These are phyloP conservation scores for Corylus heterophylla DNA, from an alignment of 306 rosid genomes.

Conservation along the genomic window DNA sequence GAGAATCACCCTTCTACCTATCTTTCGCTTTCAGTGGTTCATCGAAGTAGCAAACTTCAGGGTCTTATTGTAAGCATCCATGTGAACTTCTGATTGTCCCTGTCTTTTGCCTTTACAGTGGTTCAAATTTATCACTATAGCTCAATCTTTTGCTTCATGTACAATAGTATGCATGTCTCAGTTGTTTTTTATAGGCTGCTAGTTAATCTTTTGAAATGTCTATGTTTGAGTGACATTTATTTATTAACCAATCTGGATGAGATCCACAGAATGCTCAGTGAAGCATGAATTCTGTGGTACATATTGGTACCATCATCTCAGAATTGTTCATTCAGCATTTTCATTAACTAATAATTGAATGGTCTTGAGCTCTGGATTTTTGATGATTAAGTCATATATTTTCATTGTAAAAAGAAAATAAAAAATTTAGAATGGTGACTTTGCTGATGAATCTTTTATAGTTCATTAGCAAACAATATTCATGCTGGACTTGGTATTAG, in stretches of 20 bases:
- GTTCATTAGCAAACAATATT: not conserved
- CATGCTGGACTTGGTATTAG: not conserved
- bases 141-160: constrained; percentile 5
- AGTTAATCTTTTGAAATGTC: constrained; percentile 2
- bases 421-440: not conserved
- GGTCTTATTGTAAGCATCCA: constrained; percentile 62
- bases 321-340: not conserved
- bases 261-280: not conserved
- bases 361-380: not conserved
- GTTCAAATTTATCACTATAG: constrained; percentile 9
- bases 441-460: not conserved
- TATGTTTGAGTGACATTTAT: not conserved
- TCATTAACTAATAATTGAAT: too few species aligned
- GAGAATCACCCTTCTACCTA: constrained; percentile 78
- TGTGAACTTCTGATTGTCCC: constrained; percentile 19
- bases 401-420: too few species aligned
- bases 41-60: constrained; percentile 52
- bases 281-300: not conserved
- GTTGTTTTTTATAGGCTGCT: not conserved
- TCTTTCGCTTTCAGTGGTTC: constrained; percentile 68
- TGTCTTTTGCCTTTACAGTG: not conserved
- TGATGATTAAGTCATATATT: too few species aligned
- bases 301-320: not conserved
- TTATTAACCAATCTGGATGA: not conserved
- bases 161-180: not conserved